phyloP scores from a whole-genome alignment of 108 stramenopile species.

The Skeletonema tropicum region DNA sequence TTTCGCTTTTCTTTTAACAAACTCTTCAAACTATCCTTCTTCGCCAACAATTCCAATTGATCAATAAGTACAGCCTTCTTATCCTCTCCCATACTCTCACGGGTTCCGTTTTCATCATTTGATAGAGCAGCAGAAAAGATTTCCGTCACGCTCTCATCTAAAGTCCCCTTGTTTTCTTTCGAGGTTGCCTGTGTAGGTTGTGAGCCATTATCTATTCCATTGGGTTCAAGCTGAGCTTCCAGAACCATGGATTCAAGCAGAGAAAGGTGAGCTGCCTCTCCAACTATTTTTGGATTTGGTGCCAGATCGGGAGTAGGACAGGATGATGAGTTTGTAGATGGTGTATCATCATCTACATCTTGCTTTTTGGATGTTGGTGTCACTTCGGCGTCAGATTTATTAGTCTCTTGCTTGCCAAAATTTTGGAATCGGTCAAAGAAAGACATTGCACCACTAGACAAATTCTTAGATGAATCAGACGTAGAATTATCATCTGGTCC shows the following conservation, averaged over 20 bases:
- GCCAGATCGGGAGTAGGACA: background rate
- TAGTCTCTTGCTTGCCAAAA: background rate
- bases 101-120: background rate
- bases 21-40: background rate
- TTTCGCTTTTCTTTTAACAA: background rate
- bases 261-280: background rate
- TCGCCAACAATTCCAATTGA: background rate
- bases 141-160: background rate
- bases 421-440: background rate
- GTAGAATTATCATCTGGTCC: background rate
- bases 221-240: background rate
- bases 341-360: slow-evolving; percentile 1
- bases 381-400: background rate
- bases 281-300: background rate
- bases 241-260: background rate
- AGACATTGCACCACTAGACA: background rate
- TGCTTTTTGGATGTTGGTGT: background rate
- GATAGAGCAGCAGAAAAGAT: background rate
- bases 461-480: background rate
- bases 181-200: background rate
- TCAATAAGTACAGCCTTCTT: background rate
- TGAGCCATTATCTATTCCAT: background rate
- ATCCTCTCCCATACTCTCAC: background rate
- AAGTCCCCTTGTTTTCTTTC: background rate
- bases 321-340: background rate